These are phyloP conservation scores for Actinidia arguta DNA, from an alignment of 179 eudicot species.

Conservation along the genomic window DNA sequence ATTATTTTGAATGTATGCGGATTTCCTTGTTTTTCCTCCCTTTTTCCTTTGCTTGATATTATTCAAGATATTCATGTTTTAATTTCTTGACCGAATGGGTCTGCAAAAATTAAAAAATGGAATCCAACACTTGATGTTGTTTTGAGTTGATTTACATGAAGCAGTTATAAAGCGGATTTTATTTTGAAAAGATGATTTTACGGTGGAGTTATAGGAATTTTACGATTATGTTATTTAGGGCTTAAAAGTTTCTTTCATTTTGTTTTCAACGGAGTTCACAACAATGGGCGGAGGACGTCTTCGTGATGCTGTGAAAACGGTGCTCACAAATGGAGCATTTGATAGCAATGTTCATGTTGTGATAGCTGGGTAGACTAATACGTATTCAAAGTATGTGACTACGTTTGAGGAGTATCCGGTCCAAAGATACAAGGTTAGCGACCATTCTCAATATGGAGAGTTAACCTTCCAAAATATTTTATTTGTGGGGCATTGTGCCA, in stretches of 20 bases:
- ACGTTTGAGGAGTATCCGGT: constrained; percentile 91
- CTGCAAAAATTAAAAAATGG: not conserved
- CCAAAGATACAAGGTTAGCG: constrained; percentile 95
- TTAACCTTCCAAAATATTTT: not conserved
- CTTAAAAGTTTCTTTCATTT: not conserved
- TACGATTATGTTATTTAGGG: not conserved
- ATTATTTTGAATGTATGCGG: constrained; percentile 81
- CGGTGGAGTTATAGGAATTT: not conserved
- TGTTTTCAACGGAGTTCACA: constrained; percentile 67
- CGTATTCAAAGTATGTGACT: constrained; percentile 95
- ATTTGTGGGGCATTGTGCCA: not conserved
- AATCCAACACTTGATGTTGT: not conserved
- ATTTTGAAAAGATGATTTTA: not conserved
- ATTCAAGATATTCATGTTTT: not conserved
- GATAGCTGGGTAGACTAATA: constrained; percentile 92
- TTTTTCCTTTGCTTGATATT: constrained; percentile 11
- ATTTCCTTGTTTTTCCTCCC: constrained; percentile 19
- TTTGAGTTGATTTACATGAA: constrained; percentile 1
- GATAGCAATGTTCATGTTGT: constrained; percentile 68
- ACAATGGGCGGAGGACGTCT: constrained; percentile 99
- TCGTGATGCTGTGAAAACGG: constrained; percentile 84
- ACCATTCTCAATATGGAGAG: not conserved
- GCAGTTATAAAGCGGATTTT: not conserved
- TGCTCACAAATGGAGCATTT: constrained; percentile 60
- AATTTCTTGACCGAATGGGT: not conserved